Evolutionary conservation across 73 alveolate species (phyloP), one percentile per base, ranked within the genome.

Genomic region (Diophrys sp.): DNA sequence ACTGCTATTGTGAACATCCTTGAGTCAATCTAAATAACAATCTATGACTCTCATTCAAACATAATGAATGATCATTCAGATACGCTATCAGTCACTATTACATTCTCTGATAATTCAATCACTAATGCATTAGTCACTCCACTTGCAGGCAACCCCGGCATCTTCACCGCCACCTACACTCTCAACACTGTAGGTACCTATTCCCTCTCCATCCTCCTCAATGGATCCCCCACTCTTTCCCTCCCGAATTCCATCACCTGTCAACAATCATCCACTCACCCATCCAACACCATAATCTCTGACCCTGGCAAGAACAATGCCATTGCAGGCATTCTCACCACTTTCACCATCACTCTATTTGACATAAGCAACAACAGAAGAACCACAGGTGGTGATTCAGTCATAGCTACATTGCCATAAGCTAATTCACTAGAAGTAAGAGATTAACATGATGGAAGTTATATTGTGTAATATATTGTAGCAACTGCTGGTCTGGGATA

Each of bases 391-490:
- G 94, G 94, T 24, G 94, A 87, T 33, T 56, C 53, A 24, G 85
- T 87, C 1, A 31, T 76, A 1, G 90, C 79, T 0, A 75, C 84
- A 0, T 24, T 87, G 24, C 26, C 34, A 23, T 0, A 31, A 5
- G 34, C 80, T 1, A 44, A 11, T 44, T 18, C 18, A 44, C 54
- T 73, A 0, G 86, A 83, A 70, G 78, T 87, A 18, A 74, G 29
- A 33, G 94, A 87, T 69, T 32, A 87, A 26, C 24, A 0, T n/a
- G 87, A 87, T 70, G 94, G 94, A 28, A 80, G 87, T 57, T 87
- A 87, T 76, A 75, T 27, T 18, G 90, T 75, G 0, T 32, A 80
- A 54, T 87, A 87, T 70, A 62, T 55, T 2, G 55, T 62, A 27
- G 34, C 82, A 26, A 28, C 67, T 1, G 30, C 71, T 8, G 85